Percentiles rank a stretch among this genome's conserved stretches.
Evolutionary conservation across 2,329 filamentous ascomycete genomes (phyloP).

Genomic region (Acarospora socialis): DNA sequence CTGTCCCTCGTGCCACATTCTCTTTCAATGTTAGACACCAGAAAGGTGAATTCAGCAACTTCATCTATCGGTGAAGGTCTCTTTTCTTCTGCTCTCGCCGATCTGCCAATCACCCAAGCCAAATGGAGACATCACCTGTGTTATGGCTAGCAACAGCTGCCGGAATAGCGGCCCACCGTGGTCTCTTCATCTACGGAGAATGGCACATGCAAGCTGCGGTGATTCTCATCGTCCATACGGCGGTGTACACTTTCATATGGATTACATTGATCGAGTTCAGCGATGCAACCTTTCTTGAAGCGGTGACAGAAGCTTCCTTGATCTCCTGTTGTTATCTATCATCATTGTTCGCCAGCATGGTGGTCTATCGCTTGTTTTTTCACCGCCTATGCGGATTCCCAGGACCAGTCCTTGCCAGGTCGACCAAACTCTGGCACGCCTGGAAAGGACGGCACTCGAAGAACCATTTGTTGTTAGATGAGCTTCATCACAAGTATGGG

Average conservation of each 20-base stretch:
- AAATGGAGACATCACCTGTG: no score
- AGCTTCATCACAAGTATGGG: slow-evolving; percentile 17
- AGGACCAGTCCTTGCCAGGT: slow-evolving; percentile 5
- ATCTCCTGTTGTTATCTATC: slow-evolving; percentile 7
- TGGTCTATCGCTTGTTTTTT: slow-evolving; percentile 12
- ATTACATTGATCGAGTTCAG: no score
- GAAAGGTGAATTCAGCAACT: no score
- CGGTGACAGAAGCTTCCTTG: background rate
- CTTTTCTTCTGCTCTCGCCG: no score
- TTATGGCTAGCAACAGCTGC: no score
- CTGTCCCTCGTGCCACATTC: no score
- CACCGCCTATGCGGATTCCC: slow-evolving; percentile 11
- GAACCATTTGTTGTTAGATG: slow-evolving; percentile 8
- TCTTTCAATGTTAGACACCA: no score
- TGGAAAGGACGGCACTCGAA: background rate
- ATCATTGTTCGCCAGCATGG: slow-evolving; percentile 10
- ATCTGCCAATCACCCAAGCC: no score
- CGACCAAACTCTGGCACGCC: slow-evolving; percentile 10
- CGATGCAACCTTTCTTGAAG: background rate
- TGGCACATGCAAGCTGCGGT: slow-evolving; percentile 9
- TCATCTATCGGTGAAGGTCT: no score
- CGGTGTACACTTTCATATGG: no score
- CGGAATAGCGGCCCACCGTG: slow-evolving; percentile 1
- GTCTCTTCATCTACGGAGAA: slow-evolving; percentile 5
- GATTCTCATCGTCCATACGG: background rate